Conservation (phyloP, 306 rosid species). For the Dalbergia cochinchinensis region DNA sequence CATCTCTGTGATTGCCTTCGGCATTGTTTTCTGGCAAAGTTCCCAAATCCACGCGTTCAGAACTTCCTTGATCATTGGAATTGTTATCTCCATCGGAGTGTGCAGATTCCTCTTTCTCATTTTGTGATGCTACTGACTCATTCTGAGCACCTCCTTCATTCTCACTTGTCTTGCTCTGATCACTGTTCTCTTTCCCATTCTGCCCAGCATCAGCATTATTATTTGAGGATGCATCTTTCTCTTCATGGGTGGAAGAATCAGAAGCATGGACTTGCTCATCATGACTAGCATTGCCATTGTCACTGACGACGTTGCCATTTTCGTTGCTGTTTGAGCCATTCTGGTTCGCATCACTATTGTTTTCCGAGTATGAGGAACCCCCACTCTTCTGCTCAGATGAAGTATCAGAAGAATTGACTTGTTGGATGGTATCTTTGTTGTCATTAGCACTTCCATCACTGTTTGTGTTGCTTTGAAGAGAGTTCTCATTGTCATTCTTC, state of each 20-base stretch:
- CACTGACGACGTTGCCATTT: slow-evolving; percentile 8
- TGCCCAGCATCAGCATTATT: slow-evolving; percentile 44
- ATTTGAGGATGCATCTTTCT: slow-evolving; percentile 45
- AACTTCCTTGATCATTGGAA: slow-evolving; percentile 50
- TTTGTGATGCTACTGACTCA: slow-evolving; percentile 52
- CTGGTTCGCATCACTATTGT: slow-evolving; percentile 48
- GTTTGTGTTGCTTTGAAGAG: slow-evolving; percentile 53
- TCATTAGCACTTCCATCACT: slow-evolving; percentile 50
- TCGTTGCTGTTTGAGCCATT: slow-evolving; percentile 45
- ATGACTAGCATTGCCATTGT: slow-evolving; percentile 47
- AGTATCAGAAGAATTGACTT: slow-evolving; percentile 53
- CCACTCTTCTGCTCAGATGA: slow-evolving; percentile 55
- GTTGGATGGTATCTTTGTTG: slow-evolving; percentile 46
- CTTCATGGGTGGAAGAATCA: slow-evolving; percentile 36
- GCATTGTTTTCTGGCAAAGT: slow-evolving; percentile 69
- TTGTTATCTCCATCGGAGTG: slow-evolving; percentile 39
- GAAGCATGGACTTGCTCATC: slow-evolving; percentile 36
- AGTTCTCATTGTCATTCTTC: slow-evolving; percentile 51
- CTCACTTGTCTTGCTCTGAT: slow-evolving; percentile 47
- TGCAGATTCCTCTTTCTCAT: slow-evolving; percentile 54
- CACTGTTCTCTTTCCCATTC: slow-evolving; percentile 46
- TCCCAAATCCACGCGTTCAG: slow-evolving; percentile 66
- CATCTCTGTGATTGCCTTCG: slow-evolving; percentile 55
- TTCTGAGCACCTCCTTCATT: slow-evolving; percentile 52
- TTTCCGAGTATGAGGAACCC: slow-evolving; percentile 54